phyloP scores from a whole-genome alignment of 768 basidiomycete species.

The Phlebiopsis gigantea region DNA sequence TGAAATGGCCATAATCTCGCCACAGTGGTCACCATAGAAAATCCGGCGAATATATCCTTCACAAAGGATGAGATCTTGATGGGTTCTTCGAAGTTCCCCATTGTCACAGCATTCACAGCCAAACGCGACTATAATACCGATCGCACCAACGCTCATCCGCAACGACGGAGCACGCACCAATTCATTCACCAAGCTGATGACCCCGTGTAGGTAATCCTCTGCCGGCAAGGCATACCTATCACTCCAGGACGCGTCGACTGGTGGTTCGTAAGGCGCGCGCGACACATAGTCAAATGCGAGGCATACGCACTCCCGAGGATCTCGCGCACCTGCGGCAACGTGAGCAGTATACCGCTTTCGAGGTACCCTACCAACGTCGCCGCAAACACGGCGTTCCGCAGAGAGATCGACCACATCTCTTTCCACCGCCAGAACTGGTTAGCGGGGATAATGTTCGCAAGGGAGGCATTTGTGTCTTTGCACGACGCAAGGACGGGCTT shows the following conservation, averaged over 20 bases:
- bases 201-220: slow-evolving; percentile 79
- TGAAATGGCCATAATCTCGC: not conserved
- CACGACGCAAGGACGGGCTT: slow-evolving; percentile 53
- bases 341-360: slow-evolving; percentile 49
- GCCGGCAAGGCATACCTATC: slow-evolving; percentile 57
- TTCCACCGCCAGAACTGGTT: slow-evolving; percentile 84
- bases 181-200: slow-evolving; percentile 77
- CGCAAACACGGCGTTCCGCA: slow-evolving; percentile 62
- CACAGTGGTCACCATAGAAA: slow-evolving; percentile 59
- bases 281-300: slow-evolving; percentile 1
- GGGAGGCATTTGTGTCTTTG: slow-evolving; percentile 38
- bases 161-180: slow-evolving; percentile 56
- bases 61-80: slow-evolving; percentile 74
- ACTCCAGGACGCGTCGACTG: slow-evolving; percentile 41
- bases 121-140: slow-evolving; percentile 45
- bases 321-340: slow-evolving; percentile 45
- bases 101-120: slow-evolving; percentile 76
- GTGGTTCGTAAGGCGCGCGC: not conserved
- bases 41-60: slow-evolving; percentile 78
- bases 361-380: slow-evolving; percentile 66
- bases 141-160: too few relatives aligned
- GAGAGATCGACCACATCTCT: slow-evolving; percentile 72
- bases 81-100: slow-evolving; percentile 76
- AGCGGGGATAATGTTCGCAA: slow-evolving; percentile 59
- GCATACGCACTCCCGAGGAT: slow-evolving; percentile 59